Base-by-base conservation (phyloP, 2,329 filamentous ascomycete genomes). In the Trichoderma koningii region DNA sequence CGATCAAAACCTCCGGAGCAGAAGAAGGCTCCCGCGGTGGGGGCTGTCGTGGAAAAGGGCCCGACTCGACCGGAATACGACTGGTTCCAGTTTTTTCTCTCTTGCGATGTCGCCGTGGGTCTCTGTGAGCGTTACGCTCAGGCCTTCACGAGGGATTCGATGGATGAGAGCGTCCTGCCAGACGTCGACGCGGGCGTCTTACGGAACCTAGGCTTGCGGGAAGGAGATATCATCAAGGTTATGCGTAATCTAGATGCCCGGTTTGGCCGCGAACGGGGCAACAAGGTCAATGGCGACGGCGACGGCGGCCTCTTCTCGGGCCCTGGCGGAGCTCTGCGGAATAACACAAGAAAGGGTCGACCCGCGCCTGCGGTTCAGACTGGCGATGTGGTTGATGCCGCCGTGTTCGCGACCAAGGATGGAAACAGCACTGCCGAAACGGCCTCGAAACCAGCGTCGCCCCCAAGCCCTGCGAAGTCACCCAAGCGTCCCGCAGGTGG, bases 81-180 rank as follows among this genome's bases (percentile, higher is more conserved):
- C 76, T 99, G 95, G 95, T 99, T 99, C 73, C 93, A 97, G 74
- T 98, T 99, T 80, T 99, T 99, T 82, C 81, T 99, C 47, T 88
- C 89, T 68, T 96, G 93, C 75, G 94, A 96, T 53, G 92, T 98
- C 71, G 90, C 93, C 51, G 91, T 94, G 55, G 92, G 96, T 66
- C 88, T 97, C 52, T 99, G 95, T 77, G 94, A 98, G 78, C 87
- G 95, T 63, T 99, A 99, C 74, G 89, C 93, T 1, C 91, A 93
- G 73, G 92, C 92, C 2, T 99, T 99, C 74, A 77, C 86, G 55
- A 89, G 89, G 73, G 95, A 99, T 74, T 95, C 93, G 26, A 98
- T 99, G 92, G 93, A 96, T 69, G 93, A 97, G 76, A 93, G 91
- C 68, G 89, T 97, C 45, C 79, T 98, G 66, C 90, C 93, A 3